Base-by-base conservation (phyloP, 2,329 filamentous ascomycete genomes). In the Pyricularia grisea region DNA sequence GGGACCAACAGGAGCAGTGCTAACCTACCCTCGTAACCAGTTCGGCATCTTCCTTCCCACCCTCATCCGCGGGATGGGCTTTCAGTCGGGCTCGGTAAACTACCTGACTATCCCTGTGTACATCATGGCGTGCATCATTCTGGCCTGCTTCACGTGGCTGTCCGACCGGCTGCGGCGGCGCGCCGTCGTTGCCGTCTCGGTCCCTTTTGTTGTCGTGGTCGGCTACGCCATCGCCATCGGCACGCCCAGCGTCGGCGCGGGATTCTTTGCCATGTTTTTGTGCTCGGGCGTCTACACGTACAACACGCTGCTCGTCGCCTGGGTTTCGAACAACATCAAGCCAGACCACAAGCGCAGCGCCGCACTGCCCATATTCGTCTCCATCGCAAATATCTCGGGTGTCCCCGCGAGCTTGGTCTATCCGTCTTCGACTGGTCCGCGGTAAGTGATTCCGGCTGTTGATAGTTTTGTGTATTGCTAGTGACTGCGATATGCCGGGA, bases 21-120 rank as follows among this genome's bases (percentile, higher is more conserved):
- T 9, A 20, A 61, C 58, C 23, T 3, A 23, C 20, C 50, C 50
- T 2, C 50, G 31, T 2, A 12, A 58, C 3, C 58, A 61, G 58
- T 81, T 81, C 61, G 76, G 79, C 2, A 80, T 78, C 0, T 81
- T 81, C 67, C 71, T 81, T 1, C 79, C 79, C 0, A 79, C 80
- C 67, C 80, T 81, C 67, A 71, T 72, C 65, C 64, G 64, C 27
- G 71, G 69, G 3, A 71, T 72, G 42, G 71, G 71, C 23, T 71
- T 70, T 50, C 36, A 58, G 58, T 64, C 66, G 55, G 31, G 70
- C 2, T 58, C 50, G 28, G 68, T 70, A 14, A 68, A 70, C 67
- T 55, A 70, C 20, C 69, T 71, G 17, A 72, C 71, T 2, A 69
- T 70, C 25, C 70, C 71, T 0, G 68, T 71, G 2, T 71, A 70